These are phyloP conservation scores for Globisporangium solare DNA, from an alignment of 352 stramenopile species.

Conservation along the genomic window DNA sequence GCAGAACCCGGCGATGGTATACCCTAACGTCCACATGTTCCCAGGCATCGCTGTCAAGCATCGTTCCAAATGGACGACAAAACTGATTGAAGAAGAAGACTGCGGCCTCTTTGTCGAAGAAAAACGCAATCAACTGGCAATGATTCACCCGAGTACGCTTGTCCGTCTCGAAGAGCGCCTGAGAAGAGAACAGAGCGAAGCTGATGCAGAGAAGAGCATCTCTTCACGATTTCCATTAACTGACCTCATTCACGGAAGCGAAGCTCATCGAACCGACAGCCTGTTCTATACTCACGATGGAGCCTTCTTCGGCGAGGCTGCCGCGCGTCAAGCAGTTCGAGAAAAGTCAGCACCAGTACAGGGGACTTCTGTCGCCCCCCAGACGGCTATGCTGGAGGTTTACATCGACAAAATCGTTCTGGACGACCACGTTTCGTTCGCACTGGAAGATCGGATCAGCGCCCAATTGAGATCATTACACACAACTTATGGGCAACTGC, in stretches of 20 bases:
- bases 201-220: neutral
- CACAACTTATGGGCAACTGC: constrained; percentile 41
- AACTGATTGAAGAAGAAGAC: constrained; percentile 37
- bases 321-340: neutral
- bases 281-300: neutral
- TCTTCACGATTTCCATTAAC: neutral
- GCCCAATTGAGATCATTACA: constrained; percentile 58
- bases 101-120: constrained; percentile 45
- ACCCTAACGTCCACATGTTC: constrained; percentile 16
- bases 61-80: constrained; percentile 27
- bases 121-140: constrained; percentile 24
- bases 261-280: neutral
- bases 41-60: constrained; percentile 12
- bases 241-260: constrained; percentile 9
- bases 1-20: constrained; percentile 5
- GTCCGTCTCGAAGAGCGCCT: constrained; percentile 50
- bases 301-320: neutral
- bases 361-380: neutral
- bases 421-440: constrained; percentile 72
- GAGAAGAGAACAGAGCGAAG: constrained; percentile 20
- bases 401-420: constrained; percentile 54
- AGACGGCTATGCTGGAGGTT: constrained; percentile 37
- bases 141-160: constrained; percentile 44
- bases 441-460: constrained; percentile 55
- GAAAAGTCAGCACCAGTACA: too few relatives aligned